Base-by-base conservation (phyloP, 2,329 filamentous ascomycete genomes). In the Aureobasidium namibiae region DNA sequence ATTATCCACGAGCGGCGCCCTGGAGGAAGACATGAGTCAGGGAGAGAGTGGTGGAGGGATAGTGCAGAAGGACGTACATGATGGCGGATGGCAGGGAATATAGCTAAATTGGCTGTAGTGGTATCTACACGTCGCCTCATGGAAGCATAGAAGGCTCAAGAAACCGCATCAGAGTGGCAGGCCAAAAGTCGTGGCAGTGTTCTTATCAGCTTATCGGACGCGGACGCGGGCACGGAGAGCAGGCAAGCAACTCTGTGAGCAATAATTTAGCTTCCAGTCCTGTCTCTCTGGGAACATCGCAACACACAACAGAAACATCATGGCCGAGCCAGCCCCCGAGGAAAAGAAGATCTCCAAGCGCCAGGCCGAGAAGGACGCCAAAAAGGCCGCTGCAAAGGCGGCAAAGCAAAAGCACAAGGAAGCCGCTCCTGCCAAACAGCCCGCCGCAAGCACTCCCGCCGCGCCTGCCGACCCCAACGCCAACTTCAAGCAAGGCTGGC, bases 1-100 rank as follows among this genome's bases (percentile, higher is more conserved):
- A 75, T 90, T 92, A 77, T 95, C 89, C 74, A 97, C 91, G 74
- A 99, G 88, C 73, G 86, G 85, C 76, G 87, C 81, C 86, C 65
- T 68, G 39, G 8, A 38, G 18, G 26, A 18, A 41, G 41, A 36
- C 48, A 45, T 63, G 14, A 31, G 48, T 54, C 23, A 42, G 49
- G 21, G 6, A 16, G 10, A n/a, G 23, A 49, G 16, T 2, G 16
- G 16, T 18, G 4, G 18, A 31, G 16, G 4, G 18, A 9, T 13
- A 13, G 8, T 6, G 36, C 13, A 23, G 18, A 31, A 14, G 10
- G 16, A 34, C 57, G 39, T 48, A 60, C 61, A 62, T 62, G 57
- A 41, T 62, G 61, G 61, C 61, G 57, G 31, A 13, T 33, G 21
- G 13, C 48, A 39, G 5, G 42, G 33, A 14, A 39, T 26, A 39